Conservation (phyloP, 371 early-diverging fungal genomes). For the Chytridiales sp. region DNA sequence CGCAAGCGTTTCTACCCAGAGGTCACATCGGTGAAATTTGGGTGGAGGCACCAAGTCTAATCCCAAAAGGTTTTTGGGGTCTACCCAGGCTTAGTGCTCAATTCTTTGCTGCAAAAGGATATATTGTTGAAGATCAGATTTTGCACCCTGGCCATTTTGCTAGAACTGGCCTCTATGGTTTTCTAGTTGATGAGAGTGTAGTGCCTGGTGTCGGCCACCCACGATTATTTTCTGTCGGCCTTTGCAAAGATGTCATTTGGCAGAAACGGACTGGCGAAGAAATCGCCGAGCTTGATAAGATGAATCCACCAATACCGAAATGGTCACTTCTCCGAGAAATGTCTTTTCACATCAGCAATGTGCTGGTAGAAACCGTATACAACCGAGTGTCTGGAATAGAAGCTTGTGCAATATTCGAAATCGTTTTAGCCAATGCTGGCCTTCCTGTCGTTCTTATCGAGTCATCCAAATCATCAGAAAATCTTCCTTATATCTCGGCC, state of each 20-base stretch:
- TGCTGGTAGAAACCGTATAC: conserved; percentile 56
- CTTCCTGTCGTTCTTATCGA: conserved; percentile 73
- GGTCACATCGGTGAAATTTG: conserved; percentile 83
- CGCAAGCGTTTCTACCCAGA: conserved; percentile 67
- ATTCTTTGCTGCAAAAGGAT: too few species aligned
- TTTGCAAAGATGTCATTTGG: conserved; percentile 17
- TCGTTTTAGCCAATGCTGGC: conserved; percentile 63
- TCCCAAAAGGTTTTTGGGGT: conserved; percentile 81
- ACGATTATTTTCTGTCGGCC: conserved; percentile 23
- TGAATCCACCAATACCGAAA: not conserved
- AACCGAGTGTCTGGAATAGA: conserved; percentile 52
- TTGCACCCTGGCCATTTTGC: conserved; percentile 48
- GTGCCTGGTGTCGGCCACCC: conserved; percentile 16
- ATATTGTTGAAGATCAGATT: too few species aligned
- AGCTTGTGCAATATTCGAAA: conserved; percentile 63
- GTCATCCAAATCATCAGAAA: conserved; percentile 49
- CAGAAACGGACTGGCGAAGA: conserved; percentile 19
- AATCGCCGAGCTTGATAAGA: not conserved
- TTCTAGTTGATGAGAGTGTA: conserved; percentile 60
- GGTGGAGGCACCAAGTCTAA: conserved; percentile 67
- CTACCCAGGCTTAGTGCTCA: conserved; percentile 70
- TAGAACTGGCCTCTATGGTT: conserved; percentile 78
- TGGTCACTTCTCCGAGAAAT: conserved; percentile 19
- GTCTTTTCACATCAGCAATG: conserved; percentile 53
- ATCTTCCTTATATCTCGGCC: conserved; percentile 52